Evolutionary conservation across 1,284 basidiomycete species (phyloP), one percentile per base, ranked within the genome.

Genomic region (Tylopilus orsonianus): DNA sequence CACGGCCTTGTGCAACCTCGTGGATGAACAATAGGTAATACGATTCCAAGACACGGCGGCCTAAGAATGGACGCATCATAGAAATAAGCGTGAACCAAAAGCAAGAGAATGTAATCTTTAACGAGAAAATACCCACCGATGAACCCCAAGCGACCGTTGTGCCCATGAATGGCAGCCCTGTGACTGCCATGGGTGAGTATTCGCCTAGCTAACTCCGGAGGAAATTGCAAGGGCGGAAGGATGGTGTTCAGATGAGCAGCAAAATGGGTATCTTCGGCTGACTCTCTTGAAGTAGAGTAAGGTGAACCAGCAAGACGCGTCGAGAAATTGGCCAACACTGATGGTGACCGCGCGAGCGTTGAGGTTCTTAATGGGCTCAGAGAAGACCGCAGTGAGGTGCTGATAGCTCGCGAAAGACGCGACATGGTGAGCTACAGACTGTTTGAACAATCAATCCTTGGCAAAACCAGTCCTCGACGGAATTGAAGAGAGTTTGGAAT

Each of bases 151-250:
- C 81, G 78, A 37, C 74, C 80, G 57, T 90, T 90, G 64, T 90
- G 85, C 2, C 87, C 85, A 46, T 79, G 64, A 38, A 71, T 62
- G 24, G 84, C 81, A 49, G 78, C 74, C 41, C 73, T 75, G 64
- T 88, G 87, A 67, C 85, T 88, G 5, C 74, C 73, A 62, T 91
- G 88, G 3, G 88, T 91, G 53, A 91, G 70, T 58, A 88, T 76
- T 50, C 87, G 79, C 55, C 74, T 72, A 7, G 87, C 83, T 32
- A 89, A 73, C 54, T 87, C 83, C 8, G 73, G 71, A 7, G 85
- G 79, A 63, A 91, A 91, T 43, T 79, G 70, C 43, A 91, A 70
- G 18, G 83, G 78, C 8, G 76, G 68, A 58, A 91, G 87, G 27
- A 86, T 65, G 24, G 70, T 65, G 57, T 79, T 72, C n/a, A 89